Conservation (phyloP, 2,329 filamentous ascomycete species). For the Aspergillus fischeri region DNA sequence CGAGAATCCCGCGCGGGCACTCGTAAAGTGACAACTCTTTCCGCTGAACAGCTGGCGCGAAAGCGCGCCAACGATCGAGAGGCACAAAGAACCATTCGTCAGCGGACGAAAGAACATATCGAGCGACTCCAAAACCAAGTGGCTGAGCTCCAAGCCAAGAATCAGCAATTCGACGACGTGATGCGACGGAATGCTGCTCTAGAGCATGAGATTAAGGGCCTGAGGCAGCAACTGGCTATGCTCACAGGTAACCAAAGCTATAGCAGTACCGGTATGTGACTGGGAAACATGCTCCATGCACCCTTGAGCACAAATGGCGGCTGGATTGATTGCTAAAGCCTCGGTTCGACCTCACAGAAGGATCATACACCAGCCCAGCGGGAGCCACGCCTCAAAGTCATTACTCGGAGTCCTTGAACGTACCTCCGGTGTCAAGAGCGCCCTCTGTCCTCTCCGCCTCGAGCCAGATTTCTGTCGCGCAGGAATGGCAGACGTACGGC, state of each 20-base stretch:
- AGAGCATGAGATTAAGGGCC: constrained; percentile 52
- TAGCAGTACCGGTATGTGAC: constrained; percentile 13
- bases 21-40: constrained; percentile 55
- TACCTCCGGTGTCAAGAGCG: constrained; percentile 17
- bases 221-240: constrained; percentile 46
- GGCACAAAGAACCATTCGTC: constrained; percentile 56
- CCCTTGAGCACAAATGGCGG: neutral
- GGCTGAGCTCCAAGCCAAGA: constrained; percentile 47
- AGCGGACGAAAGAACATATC: constrained; percentile 57
- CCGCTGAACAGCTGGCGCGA: constrained; percentile 55
- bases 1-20: constrained; percentile 51
- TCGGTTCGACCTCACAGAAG: constrained; percentile 11
- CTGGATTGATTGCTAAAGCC: neutral
- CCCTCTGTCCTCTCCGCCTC: constrained; percentile 21
- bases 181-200: constrained; percentile 52
- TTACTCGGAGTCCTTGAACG: constrained; percentile 17
- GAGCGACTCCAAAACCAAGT: constrained; percentile 54
- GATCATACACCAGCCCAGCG: constrained; percentile 14
- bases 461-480: constrained; percentile 22
- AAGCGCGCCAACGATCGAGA: constrained; percentile 60
- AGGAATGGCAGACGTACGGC: constrained; percentile 26
- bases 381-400: constrained; percentile 21
- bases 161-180: constrained; percentile 50
- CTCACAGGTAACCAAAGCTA: constrained; percentile 21
- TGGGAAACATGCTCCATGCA: neutral